Base-by-base conservation (phyloP, 768 basidiomycete species). In the Suillus fuscotomentosus region DNA sequence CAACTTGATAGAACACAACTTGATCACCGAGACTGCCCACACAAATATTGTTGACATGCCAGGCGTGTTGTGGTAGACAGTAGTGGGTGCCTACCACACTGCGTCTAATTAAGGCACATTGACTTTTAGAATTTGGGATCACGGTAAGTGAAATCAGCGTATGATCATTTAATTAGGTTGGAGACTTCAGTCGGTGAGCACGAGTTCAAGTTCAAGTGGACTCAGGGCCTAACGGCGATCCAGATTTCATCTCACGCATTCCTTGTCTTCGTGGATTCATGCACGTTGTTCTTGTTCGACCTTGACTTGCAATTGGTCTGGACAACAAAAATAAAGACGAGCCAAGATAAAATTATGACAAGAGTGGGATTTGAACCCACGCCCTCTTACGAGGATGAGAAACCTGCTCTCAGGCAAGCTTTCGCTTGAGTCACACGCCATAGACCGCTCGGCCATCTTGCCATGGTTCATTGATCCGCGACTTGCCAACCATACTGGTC, bases 391-490 rank as follows among this genome's bases (percentile, higher is more conserved):
- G 72, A 66, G 67, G 74, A 77, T 77, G 76, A 76, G 76, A 77
- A 75, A 45, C 70, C 65, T 60, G 60, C 31, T 55, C 20, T 42
- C 66, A 67, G 66, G 66, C 61, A 67, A 67, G 66, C 66, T 67
- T 66, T 22, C 75, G 80, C 82, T 82, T 83, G 82, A 84, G 83
- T 84, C 83, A 83, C 83, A 84, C 83, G 83, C 83, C 83, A 82
- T 84, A 77, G 82, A 84, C 83, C 83, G 80, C 83, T 84, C 83
- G 83, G 83, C 83, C 83, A 84, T 83, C 80, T 82, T 83, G 81
- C 81, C 81, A 38, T 31, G 31, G 31, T 31, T 31, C 5, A 31
- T 6, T 7, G 4, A 4, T 31, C 5, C 5, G 31, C 31, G 31
- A 31, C 31, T 31, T 31, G 31, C 31, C 31, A 31, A 6, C 31